Conservation (phyloP, 2,329 filamentous ascomycete genomes). For the Scedosporium minutisporum region DNA sequence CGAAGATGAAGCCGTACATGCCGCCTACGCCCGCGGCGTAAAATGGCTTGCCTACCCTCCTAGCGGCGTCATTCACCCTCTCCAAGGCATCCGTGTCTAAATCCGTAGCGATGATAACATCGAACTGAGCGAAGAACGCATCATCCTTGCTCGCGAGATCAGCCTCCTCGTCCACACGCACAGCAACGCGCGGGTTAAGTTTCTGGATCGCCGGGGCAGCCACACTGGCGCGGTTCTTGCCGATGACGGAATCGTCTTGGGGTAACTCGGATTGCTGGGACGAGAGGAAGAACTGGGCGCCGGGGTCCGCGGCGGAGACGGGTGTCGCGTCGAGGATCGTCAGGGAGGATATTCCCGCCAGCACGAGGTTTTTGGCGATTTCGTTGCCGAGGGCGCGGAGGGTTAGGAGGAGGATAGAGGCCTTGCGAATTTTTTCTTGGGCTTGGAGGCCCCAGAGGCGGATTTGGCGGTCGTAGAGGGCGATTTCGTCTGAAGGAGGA, state of each 20-base stretch:
- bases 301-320: slow-evolving; percentile 72
- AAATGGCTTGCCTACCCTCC: slow-evolving; percentile 68
- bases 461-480: slow-evolving; percentile 94
- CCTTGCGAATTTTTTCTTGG: slow-evolving; percentile 82
- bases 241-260: slow-evolving; percentile 49
- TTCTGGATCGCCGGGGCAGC: slow-evolving; percentile 68
- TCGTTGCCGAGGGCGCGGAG: slow-evolving; percentile 86
- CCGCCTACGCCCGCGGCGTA: slow-evolving; percentile 85
- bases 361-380: slow-evolving; percentile 92
- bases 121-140: slow-evolving; percentile 69
- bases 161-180: slow-evolving; percentile 55
- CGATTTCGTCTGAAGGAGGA: slow-evolving; percentile 69
- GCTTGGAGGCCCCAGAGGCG: slow-evolving; percentile 94
- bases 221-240: slow-evolving; percentile 76
- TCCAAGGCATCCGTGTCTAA: slow-evolving; percentile 65
- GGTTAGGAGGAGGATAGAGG: slow-evolving; percentile 81
- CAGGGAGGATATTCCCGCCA: slow-evolving; percentile 83
- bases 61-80: slow-evolving; percentile 77
- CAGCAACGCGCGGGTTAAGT: slow-evolving; percentile 79
- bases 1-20: slow-evolving; percentile 90
- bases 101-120: slow-evolving; percentile 85
- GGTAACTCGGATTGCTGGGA: slow-evolving; percentile 22
- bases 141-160: slow-evolving; percentile 58
- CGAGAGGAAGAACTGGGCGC: slow-evolving; percentile 72
- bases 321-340: slow-evolving; percentile 74